phyloP scores from a whole-genome alignment of 306 rosid species.

The Medicago arabica region DNA sequence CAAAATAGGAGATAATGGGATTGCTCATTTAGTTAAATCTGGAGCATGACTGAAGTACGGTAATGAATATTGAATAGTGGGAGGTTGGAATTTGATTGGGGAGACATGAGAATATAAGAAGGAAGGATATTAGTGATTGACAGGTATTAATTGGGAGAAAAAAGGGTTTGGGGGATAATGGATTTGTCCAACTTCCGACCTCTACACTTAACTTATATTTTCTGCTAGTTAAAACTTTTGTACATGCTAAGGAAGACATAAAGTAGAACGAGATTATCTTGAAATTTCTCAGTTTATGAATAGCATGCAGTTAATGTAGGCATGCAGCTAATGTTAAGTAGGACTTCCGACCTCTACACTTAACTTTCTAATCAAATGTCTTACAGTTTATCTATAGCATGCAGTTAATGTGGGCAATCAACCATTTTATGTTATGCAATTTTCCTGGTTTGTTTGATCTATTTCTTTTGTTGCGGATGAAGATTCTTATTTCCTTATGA shows the following conservation, averaged over 20 bases:
- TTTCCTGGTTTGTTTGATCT: conserved; percentile 2
- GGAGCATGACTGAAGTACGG: background rate
- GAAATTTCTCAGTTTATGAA: no score
- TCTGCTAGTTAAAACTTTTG: background rate
- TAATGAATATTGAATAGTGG: conserved; percentile 11
- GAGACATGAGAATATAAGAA: conserved; percentile 9
- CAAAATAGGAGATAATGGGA: conserved; percentile 18
- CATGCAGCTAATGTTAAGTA: no score
- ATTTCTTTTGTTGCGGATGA: conserved; percentile 27
- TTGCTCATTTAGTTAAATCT: background rate
- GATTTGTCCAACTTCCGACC: background rate
- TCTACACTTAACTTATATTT: conserved; percentile 4
- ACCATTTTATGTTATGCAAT: conserved; percentile 15
- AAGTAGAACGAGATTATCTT: background rate
- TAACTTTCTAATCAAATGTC: no score
- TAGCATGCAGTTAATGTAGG: no score
- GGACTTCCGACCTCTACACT: no score
- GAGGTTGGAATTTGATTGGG: background rate
- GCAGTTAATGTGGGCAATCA: conserved; percentile 11
- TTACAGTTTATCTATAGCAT: no score
- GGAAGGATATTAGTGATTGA: conserved; percentile 8
- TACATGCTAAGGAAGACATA: background rate
- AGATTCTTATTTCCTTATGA: conserved; percentile 40
- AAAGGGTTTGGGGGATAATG: background rate
- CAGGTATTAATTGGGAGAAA: conserved; percentile 5